Evolutionary conservation across 345 rosid species (phyloP), one percentile per base, ranked within the genome.

Genomic region (Ceriops decandra): DNA sequence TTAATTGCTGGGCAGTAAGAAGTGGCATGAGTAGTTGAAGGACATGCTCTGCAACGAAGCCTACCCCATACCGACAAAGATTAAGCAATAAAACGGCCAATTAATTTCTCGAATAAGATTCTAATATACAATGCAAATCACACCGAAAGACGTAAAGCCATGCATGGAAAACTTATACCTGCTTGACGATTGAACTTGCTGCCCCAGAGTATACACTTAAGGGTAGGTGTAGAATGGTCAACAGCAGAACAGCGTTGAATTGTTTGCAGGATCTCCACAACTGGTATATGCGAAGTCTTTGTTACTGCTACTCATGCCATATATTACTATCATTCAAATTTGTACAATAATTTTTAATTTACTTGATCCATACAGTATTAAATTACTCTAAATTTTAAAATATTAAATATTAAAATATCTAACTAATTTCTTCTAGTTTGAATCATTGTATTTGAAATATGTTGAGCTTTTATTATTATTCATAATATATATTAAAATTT

Each of bases 181-280:
- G 91, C 76, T 90, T 93, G 30, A 91, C 83, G 70, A 95, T 87
- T 27, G 97, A 85, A 79, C 83, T 90, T 72, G 97, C 93, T 21
- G 90, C 87, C 51, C 93, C 97, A 24, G 64, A 95, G 96, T 63
- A 97, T 84, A 74, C 96, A 95, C 96, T 90, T 91, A 15, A 95
- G 91, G 52, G 99, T 95, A 42, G 99, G 99, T 64, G 96, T 87
- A 69, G 99, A 91, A 57, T 76, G 96, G 73, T 95, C 99, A 77
- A 95, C 95, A 27, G 97, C 90, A 30, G 93, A 91, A 73, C 99
- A 95, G 7, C 93, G 88, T 68, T 90, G 97, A 72, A 95, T 79
- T 66, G 97, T 95, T 81, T 91, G 82, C 84, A 95, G 72, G 69
- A 95, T 81, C 16, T 88, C 96, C 53, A 90, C 5, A 31, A 31